Percentiles rank a stretch among this genome's conserved stretches.
These are phyloP conservation scores for Penicillium sp. DNA, from an alignment of 2,329 filamentous ascomycete genomes.

Conservation along the genomic window DNA sequence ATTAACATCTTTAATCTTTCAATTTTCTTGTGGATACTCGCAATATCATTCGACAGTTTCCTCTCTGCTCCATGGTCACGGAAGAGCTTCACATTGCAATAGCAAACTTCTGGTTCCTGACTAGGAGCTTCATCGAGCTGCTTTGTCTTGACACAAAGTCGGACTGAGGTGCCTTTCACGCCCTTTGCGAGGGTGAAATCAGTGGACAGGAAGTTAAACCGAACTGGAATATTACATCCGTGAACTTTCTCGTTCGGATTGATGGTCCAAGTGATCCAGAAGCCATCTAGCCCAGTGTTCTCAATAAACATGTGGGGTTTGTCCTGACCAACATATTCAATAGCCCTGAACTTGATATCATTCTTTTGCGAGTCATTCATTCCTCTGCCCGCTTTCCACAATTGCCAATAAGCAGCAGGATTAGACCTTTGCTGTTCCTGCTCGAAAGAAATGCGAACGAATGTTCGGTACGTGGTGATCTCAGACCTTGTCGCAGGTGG, in stretches of 20 bases:
- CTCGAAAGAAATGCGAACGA: constrained; percentile 88
- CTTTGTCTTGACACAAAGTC: constrained; percentile 86
- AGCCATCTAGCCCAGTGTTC: constrained; percentile 82
- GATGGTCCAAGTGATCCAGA: constrained; percentile 84
- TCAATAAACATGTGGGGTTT: constrained; percentile 68
- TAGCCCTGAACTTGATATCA: constrained; percentile 83
- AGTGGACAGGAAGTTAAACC: constrained; percentile 95
- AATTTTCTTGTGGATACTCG: constrained; percentile 89
- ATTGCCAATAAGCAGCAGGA: constrained; percentile 78
- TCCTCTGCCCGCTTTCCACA: constrained; percentile 93
- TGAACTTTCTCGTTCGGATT: constrained; percentile 62
- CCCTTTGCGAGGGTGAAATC: constrained; percentile 98
- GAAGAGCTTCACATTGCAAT: constrained; percentile 93
- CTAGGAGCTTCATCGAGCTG: constrained; percentile 49
- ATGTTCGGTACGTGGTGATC: constrained; percentile 78
- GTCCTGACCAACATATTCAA: constrained; percentile 78
- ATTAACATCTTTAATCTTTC: constrained; percentile 75
- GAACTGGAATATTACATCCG: constrained; percentile 83
- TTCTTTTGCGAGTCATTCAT: constrained; percentile 89
- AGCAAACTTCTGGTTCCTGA: constrained; percentile 70
- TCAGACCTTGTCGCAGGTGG: constrained; percentile 56
- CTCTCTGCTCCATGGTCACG: constrained; percentile 90
- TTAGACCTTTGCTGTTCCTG: constrained; percentile 86
- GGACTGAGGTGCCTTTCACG: constrained; percentile 90
- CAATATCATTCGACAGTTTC: constrained; percentile 88